Evolutionary conservation across 495 filamentous ascomycete species (phyloP), one percentile per base, ranked within the genome.

Genomic region (Hypoxylon perforatum): DNA sequence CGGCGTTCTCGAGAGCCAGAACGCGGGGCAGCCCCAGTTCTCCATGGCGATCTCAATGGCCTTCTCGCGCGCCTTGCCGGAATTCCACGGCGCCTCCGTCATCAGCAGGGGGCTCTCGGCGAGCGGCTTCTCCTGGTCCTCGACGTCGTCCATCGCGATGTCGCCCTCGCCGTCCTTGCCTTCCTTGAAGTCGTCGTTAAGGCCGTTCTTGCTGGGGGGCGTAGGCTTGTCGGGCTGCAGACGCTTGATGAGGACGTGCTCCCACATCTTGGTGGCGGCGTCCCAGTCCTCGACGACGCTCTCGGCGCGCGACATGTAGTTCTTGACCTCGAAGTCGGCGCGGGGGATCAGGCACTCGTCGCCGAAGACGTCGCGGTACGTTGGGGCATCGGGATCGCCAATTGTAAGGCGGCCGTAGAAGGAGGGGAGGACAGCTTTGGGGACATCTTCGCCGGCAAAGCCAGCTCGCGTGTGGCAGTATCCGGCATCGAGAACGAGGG

Each of bases 251-350:
- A 93, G 73, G 71, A 78, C 66, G 61, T 80, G 65, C 73, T 97
- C 92, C 95, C 94, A 98, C 21, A 98, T 74, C 75, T 88, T 89
- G 52, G 91, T 87, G 19, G 93, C 95, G 56, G 88, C 89, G 61
- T 98, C 96, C 95, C 95, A 98, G 76, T 99, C 94, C 76, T 96
- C 92, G 49, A 98, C 96, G 25, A 91, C 86, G 64, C 94, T 93
- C 75, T 98, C 94, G 66, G 35, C 66, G 71, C 88, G 86, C 69
- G 86, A 87, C 85, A 97, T 94, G 62, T 94, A 92, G 75, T 98
- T 98, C 74, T 87, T 85, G 59, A 97, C 87, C 49, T 95, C 90
- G 71, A 97, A 81, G 41, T 86, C 85, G 2, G 86, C 84, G 38
- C 90, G 86, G 30, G 94, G 90, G 23, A 88, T 87, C 49, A 96